Percentiles rank a stretch among this genome's conserved stretches.
phyloP scores from a whole-genome alignment of 148 eudicot genomes.

The Chenopodium quinoa region DNA sequence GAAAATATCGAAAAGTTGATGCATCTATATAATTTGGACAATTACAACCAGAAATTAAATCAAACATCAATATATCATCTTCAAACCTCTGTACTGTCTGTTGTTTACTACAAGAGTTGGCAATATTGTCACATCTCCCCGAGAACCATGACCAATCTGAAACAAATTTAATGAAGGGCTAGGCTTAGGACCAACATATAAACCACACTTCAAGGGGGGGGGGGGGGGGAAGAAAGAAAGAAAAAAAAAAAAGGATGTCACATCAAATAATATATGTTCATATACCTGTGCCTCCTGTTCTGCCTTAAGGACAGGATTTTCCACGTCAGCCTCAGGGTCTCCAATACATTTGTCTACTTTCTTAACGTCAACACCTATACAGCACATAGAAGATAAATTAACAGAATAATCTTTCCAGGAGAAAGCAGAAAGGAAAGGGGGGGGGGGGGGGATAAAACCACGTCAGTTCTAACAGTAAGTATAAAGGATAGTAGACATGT shows the following conservation, averaged over 20 bases:
- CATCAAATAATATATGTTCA: not conserved
- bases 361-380: conserved; percentile 61
- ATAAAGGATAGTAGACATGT: not conserved
- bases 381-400: conserved; percentile 18
- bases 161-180: conserved; percentile 5
- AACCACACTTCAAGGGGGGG: not conserved
- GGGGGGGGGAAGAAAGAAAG: too few species aligned
- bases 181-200: conserved; percentile 16
- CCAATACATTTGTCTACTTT: conserved; percentile 67
- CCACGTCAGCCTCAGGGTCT: conserved; percentile 58
- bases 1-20: conserved; percentile 16
- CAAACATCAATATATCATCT: conserved; percentile 15
- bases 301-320: conserved; percentile 61
- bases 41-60: not conserved
- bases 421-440: not conserved
- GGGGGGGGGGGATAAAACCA: not conserved
- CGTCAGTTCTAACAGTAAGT: not conserved
- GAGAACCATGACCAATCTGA: conserved; percentile 83
- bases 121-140: conserved; percentile 96
- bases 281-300: conserved; percentile 80
- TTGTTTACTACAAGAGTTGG: conserved; percentile 92
- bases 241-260: too few species aligned
- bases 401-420: conserved; percentile 8
- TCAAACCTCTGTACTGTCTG: conserved; percentile 84
- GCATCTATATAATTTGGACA: not conserved